A percentile compares a stretch with the other conserved stretches of the same genome.
These are phyloP conservation scores for Leccinum arenicola DNA, from an alignment of 768 basidiomycete genomes.

Conservation along the genomic window DNA sequence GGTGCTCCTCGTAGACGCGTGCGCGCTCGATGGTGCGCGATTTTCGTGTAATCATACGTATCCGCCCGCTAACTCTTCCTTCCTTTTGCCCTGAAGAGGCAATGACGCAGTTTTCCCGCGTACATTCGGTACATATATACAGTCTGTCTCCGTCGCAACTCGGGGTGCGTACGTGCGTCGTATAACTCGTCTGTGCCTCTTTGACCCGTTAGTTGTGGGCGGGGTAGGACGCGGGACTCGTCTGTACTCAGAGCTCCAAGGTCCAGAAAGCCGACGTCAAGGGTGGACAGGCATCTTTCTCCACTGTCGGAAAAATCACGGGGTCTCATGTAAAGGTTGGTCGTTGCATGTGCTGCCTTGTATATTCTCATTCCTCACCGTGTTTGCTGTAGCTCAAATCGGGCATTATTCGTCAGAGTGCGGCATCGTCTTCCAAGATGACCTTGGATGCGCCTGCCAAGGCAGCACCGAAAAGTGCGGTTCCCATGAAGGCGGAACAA, in stretches of 20 bases:
- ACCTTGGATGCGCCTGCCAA: conserved; percentile 34
- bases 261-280: conserved; percentile 34
- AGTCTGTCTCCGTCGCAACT: conserved; percentile 66
- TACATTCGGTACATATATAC: conserved; percentile 66
- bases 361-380: neutral
- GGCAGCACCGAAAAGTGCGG: conserved; percentile 10
- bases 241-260: conserved; percentile 34
- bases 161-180: conserved; percentile 30
- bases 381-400: conserved; percentile 15
- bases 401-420: conserved; percentile 1
- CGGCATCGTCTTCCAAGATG: conserved; percentile 42
- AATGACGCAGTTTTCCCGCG: conserved; percentile 47
- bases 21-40: conserved; percentile 59
- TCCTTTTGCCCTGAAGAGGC: conserved; percentile 37
- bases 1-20: conserved; percentile 60
- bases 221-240: conserved; percentile 43
- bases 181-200: neutral
- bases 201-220: neutral
- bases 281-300: conserved; percentile 11
- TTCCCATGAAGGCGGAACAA: conserved; percentile 12
- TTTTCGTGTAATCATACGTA: neutral
- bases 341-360: neutral
- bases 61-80: neutral
- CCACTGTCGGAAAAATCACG: conserved; percentile 43
- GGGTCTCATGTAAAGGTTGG: conserved; percentile 46